Evolutionary conservation across 2,329 filamentous ascomycete species (phyloP).

Genomic region (Aspergillus pseudoviridinutans): DNA sequence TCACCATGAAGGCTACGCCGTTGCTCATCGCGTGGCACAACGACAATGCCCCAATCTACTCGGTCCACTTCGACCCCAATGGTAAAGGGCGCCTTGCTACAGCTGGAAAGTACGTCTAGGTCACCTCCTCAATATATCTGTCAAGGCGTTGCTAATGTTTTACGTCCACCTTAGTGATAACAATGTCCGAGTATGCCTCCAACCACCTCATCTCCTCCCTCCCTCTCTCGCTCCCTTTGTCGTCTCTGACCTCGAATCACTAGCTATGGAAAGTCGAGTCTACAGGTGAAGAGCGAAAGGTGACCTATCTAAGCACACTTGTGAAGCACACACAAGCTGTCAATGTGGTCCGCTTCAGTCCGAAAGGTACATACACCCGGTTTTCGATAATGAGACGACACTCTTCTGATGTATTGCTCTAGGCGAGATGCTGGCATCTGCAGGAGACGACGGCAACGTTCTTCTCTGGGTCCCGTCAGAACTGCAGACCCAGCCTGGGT

Average conservation of each 20-base stretch:
- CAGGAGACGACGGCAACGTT: constrained; percentile 95
- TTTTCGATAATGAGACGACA: not conserved
- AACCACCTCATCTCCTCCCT: constrained; percentile 14
- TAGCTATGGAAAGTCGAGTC: constrained; percentile 89
- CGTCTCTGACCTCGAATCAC: constrained; percentile 34
- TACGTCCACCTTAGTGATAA: constrained; percentile 58
- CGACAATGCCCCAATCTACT: constrained; percentile 94
- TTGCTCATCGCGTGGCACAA: constrained; percentile 99
- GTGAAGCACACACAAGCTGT: constrained; percentile 94
- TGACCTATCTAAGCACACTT: constrained; percentile 87
- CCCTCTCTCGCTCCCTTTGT: constrained; percentile 6
- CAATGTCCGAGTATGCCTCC: constrained; percentile 73
- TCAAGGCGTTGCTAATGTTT: constrained; percentile 9
- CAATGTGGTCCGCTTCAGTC: constrained; percentile 95
- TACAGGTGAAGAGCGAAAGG: constrained; percentile 79
- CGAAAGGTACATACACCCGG: constrained; percentile 62
- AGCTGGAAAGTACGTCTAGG: constrained; percentile 64
- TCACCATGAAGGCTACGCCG: constrained; percentile 86
- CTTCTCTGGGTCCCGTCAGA: constrained; percentile 94
- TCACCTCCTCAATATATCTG: not conserved
- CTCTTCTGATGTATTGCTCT: constrained; percentile 3
- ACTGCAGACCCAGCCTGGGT: constrained; percentile 58
- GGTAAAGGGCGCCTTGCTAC: constrained; percentile 91
- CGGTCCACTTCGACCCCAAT: constrained; percentile 89
- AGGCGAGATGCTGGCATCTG: constrained; percentile 92